These are phyloP conservation scores for Ceratobasidium sp. DNA, from an alignment of 1,284 basidiomycete species.

Conservation along the genomic window DNA sequence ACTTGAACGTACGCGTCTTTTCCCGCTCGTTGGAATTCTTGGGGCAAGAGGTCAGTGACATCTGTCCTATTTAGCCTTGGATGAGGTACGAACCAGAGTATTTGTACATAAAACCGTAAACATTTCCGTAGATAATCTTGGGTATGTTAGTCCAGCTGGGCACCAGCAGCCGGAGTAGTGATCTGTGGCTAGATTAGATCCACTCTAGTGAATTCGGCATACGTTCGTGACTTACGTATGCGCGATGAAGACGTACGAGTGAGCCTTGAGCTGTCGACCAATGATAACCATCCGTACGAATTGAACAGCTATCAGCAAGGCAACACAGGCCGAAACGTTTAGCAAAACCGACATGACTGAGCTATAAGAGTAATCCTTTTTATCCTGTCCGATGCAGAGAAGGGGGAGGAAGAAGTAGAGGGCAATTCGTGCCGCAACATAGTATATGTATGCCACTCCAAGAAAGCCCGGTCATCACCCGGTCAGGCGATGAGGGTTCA, in stretches of 20 bases:
- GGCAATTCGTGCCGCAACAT: too few species aligned
- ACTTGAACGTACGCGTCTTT: constrained; percentile 17
- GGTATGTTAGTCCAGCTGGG: not conserved
- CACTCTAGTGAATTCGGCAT: too few species aligned
- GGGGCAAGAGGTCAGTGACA: not conserved
- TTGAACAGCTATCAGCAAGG: not conserved
- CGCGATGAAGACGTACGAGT: constrained; percentile 1
- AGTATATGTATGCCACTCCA: too few species aligned
- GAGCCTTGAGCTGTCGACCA: not conserved
- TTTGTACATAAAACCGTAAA: constrained; percentile 8
- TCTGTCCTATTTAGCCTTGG: not conserved
- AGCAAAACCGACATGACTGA: too few species aligned
- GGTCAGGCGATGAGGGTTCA: too few species aligned
- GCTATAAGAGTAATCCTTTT: too few species aligned
- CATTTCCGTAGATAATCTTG: constrained; percentile 4
- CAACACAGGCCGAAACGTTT: not conserved
- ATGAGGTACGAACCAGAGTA: constrained; percentile 7
- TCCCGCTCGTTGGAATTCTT: constrained; percentile 12
- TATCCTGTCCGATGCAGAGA: too few species aligned
- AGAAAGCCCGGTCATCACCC: too few species aligned
- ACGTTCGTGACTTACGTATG: not conserved
- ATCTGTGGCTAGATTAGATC: not conserved
- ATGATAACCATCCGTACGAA: constrained; percentile 13
- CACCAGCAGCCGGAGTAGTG: not conserved
- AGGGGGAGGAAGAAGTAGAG: too few species aligned